Evolutionary conservation across 129 eudicot species (phyloP).

Genomic region (Scalesia atractyloides): DNA sequence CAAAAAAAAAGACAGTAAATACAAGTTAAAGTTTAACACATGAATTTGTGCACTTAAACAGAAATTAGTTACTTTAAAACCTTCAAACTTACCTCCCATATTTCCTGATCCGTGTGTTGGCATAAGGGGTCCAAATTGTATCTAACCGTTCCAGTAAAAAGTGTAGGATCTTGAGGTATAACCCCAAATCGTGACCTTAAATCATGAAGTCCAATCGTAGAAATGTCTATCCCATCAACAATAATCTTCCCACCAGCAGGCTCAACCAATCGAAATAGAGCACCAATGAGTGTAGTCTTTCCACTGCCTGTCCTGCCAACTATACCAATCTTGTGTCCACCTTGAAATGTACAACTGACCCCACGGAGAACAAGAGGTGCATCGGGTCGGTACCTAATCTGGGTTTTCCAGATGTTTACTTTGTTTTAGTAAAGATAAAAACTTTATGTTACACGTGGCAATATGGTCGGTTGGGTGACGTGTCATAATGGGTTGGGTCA

Average conservation of each 20-base stretch:
- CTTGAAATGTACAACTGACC: slow-evolving; percentile 52
- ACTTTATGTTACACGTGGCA: slow-evolving; percentile 2
- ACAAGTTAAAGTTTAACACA: not conserved
- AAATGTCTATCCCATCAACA: slow-evolving; percentile 62
- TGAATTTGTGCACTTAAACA: not conserved
- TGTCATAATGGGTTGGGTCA: not conserved
- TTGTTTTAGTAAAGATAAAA: slow-evolving; percentile 17
- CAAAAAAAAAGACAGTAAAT: not conserved
- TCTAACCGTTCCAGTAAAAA: slow-evolving; percentile 67
- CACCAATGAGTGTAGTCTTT: slow-evolving; percentile 64
- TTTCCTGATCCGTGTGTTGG: slow-evolving; percentile 51
- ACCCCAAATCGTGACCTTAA: slow-evolving; percentile 63
- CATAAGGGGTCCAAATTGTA: slow-evolving; percentile 67
- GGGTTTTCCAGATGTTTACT: slow-evolving; percentile 19
- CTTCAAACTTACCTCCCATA: slow-evolving; percentile 57
- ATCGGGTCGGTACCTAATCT: slow-evolving; percentile 61
- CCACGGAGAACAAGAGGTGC: slow-evolving; percentile 67
- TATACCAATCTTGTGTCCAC: slow-evolving; percentile 72
- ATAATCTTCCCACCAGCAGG: slow-evolving; percentile 56
- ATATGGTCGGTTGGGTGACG: not conserved
- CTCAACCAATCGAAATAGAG: slow-evolving; percentile 66
- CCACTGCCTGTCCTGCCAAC: slow-evolving; percentile 83
- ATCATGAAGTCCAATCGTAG: slow-evolving; percentile 62
- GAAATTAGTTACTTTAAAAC: slow-evolving; percentile 1
- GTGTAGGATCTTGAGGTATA: slow-evolving; percentile 76